Base-by-base conservation (phyloP, 2,329 filamentous ascomycete genomes). In the Colletotrichum sp. region DNA sequence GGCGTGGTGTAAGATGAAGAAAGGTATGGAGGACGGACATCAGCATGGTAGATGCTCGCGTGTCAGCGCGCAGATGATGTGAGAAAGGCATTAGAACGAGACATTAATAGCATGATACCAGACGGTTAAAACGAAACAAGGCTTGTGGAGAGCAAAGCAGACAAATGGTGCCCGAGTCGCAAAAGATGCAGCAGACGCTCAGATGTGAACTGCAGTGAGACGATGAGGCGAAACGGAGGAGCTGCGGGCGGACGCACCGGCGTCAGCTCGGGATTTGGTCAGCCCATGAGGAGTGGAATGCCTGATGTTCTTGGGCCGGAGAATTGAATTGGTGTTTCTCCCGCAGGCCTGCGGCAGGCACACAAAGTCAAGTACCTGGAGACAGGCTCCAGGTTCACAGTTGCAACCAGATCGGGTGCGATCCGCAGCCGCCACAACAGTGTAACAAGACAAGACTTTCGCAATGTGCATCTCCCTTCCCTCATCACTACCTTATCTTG, bases 21-120 rank as follows among this genome's bases (percentile, higher is more conserved):
- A 34, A 51, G 13, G 21, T 36, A 36, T 31, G 51, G 33, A 43
- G 63, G 62, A 59, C 55, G 21, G 31, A 31, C 11, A 54, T 27
- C 34, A 38, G 59, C 69, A 67, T 67, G 72, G 61, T 62, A 67
- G 29, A 66, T 72, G 55, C 62, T 65, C 67, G 61, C 36, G 66
- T 59, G 58, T 24, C 62, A 61, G 68, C 47, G 63, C 55, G 24
- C 31, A 36, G 27, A 36, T 43, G 43, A 68, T 57, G 43, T 61
- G 27, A 66, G 55, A 29, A 51, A 47, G 34, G 33, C 29, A 63
- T 65, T 47, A 43, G 47, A 47, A 72, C 47, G 62, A 74, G 68
- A 74, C 62, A 67, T 57, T 72, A 74, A 74, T 67, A 74, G 62
- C 68, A 72, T 67, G 72, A 74, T 72, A 74, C 72, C 68, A 72